Conservation (phyloP, 2,329 filamentous ascomycete genomes). For the Cladosporium sp. region DNA sequence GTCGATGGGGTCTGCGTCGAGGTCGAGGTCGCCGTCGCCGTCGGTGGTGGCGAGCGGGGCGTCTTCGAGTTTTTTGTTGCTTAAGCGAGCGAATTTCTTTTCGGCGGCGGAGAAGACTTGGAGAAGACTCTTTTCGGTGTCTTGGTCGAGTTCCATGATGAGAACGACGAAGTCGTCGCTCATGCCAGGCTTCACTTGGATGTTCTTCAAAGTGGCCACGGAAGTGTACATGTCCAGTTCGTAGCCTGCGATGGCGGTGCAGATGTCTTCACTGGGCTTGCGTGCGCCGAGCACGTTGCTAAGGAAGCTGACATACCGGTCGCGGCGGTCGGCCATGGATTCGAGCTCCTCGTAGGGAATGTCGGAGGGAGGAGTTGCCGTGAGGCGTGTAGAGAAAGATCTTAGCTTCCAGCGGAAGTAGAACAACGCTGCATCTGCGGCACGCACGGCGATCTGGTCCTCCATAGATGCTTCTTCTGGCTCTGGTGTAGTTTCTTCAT, state of each 20-base stretch:
- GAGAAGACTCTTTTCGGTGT: conserved; percentile 62
- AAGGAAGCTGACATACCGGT: conserved; percentile 48
- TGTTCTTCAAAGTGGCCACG: conserved; percentile 61
- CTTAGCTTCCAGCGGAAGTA: conserved; percentile 83
- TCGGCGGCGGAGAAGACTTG: conserved; percentile 76
- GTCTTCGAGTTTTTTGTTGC: conserved; percentile 28
- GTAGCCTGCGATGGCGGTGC: conserved; percentile 68
- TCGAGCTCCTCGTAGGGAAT: conserved; percentile 59
- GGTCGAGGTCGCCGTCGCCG: conserved; percentile 45
- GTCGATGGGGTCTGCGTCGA: conserved; percentile 45
- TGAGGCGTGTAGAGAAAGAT: conserved; percentile 45
- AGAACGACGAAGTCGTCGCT: conserved; percentile 48
- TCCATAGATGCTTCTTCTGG: conserved; percentile 64
- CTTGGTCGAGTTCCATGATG: conserved; percentile 59
- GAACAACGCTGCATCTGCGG: conserved; percentile 72
- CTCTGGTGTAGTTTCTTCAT: conserved; percentile 52
- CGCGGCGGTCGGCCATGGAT: conserved; percentile 48
- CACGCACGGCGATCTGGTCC: conserved; percentile 70
- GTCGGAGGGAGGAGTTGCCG: conserved; percentile 41
- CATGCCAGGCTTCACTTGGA: conserved; percentile 31
- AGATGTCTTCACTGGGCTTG: conserved; percentile 60
- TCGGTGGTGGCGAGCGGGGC: conserved; percentile 26
- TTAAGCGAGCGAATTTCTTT: conserved; percentile 68
- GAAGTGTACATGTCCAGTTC: conserved; percentile 79
- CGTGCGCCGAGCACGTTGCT: conserved; percentile 47